Evolutionary conservation across 1,139 yeast species (phyloP), one percentile per base, ranked within the genome.

Genomic region (Saccharomyces hybrid): DNA sequence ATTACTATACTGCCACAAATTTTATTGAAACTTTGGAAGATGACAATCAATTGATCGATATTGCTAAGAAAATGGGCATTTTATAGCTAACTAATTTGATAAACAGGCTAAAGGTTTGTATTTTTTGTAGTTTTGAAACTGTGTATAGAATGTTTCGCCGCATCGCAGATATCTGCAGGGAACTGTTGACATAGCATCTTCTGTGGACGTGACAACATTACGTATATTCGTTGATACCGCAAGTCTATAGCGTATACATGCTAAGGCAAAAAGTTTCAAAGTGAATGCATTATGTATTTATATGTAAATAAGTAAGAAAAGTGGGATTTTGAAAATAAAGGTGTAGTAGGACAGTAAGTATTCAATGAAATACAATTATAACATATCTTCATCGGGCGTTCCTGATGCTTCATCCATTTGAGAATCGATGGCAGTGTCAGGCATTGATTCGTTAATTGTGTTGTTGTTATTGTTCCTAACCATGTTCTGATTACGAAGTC

Each of bases 361-460:
- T 8, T 27, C 16, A 13, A 34, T 49, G 20, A 5, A 20, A 14
- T 13, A 30, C 14, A 30, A 30, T 57, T 31, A 59, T 56, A 47
- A 59, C 62, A 50, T 62, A 51, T 61, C 67, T 48, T 61, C 69
- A 50, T 64, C 69, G 16, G 68, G 67, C 3, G 69, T 64, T 48
- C 59, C 65, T 2, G 67, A 61, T 9, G 59, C 57, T 48, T 58
- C 65, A 50, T 63, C 66, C 8, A 52, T 58, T 38, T 56, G 60
- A 27, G 54, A 48, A 32, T 57, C 59, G 38, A 50, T 50, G 49
- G 54, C 52, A 38, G 56, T 52, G 49, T 58, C 56, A 46, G 51
- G 32, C 20, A 56, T 55, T 48, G 53, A 48, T 27, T 47, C 62
- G 9, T 56, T 56, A 38, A 56, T 48, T n/a, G 42, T 53, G 8